Evolutionary conservation across 768 basidiomycete species (phyloP).

Genomic region (Pleurotus salmoneostramineus): DNA sequence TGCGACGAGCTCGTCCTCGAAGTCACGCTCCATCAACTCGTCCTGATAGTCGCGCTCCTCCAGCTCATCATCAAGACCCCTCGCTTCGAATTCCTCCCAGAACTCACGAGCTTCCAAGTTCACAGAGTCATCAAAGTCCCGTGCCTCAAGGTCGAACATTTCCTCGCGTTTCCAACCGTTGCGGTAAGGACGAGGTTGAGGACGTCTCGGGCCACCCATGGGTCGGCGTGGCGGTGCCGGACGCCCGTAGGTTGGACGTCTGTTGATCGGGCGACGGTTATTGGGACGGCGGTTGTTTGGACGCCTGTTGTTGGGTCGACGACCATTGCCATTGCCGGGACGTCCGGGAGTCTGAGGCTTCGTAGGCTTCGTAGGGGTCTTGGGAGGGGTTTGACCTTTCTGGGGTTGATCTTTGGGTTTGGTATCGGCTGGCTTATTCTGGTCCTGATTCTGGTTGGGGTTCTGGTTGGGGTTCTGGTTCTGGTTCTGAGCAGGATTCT

Average conservation of each 20-base stretch:
- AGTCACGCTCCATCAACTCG: background rate
- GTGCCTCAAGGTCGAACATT: background rate
- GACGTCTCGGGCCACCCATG: too few species aligned
- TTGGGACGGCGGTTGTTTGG: too few species aligned
- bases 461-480: background rate
- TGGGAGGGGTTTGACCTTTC: background rate
- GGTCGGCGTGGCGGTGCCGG: too few species aligned
- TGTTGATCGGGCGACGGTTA: too few species aligned
- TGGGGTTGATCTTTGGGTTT: background rate
- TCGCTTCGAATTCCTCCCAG: constrained; percentile 6
- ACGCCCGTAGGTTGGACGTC: too few species aligned
- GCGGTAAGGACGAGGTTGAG: background rate
- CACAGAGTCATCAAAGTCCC: background rate
- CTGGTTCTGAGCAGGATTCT: background rate
- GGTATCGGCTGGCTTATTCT: background rate
- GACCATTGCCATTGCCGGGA: too few species aligned
- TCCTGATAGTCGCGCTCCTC: background rate
- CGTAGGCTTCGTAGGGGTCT: background rate
- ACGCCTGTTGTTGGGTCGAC: too few species aligned
- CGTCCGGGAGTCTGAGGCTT: background rate
- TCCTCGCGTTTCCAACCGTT: background rate
- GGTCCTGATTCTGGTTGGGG: background rate
- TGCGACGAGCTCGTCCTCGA: background rate
- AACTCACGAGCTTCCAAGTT: background rate
- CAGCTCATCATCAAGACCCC: background rate